Evolutionary conservation across 169 alveolate genomes (phyloP).

Genomic region (Cryptosporidium andersoni): DNA sequence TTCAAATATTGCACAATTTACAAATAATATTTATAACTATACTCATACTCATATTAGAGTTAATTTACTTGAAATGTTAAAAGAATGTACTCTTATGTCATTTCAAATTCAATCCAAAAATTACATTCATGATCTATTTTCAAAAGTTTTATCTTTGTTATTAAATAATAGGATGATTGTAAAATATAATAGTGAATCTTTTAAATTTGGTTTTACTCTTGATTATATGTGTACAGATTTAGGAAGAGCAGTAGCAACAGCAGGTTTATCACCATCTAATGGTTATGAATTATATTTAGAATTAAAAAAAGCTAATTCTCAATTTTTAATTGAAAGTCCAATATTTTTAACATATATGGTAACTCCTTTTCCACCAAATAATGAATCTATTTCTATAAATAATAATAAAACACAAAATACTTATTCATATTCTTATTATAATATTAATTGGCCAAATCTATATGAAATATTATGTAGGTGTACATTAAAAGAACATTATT

Average conservation of each 20-base stretch:
- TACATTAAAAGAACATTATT: slow-evolving; percentile 25
- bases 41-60: not conserved
- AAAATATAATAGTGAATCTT: not conserved
- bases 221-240: slow-evolving; percentile 26
- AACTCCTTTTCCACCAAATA: slow-evolving; percentile 50
- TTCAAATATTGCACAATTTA: not conserved
- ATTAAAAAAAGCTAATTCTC: not conserved
- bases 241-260: slow-evolving; percentile 37
- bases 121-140: not conserved
- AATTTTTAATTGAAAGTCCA: not conserved
- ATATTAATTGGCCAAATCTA: slow-evolving; percentile 35
- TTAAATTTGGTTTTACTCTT: not conserved
- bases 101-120: slow-evolving; percentile 14
- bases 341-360: slow-evolving; percentile 14
- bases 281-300: slow-evolving; percentile 38
- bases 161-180: slow-evolving; percentile 25
- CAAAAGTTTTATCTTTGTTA: slow-evolving; percentile 6
- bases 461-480: slow-evolving; percentile 3
- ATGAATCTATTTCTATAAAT: not conserved
- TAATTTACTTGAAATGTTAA: slow-evolving; percentile 18
- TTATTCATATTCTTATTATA: slow-evolving; percentile 13
- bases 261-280: slow-evolving; percentile 55
- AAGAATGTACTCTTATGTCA: slow-evolving; percentile 36
- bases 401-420: not conserved
- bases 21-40: not conserved